These are phyloP conservation scores for Clavispora phyllophila DNA, from an alignment of 805 yeast genomes.

Conservation along the genomic window DNA sequence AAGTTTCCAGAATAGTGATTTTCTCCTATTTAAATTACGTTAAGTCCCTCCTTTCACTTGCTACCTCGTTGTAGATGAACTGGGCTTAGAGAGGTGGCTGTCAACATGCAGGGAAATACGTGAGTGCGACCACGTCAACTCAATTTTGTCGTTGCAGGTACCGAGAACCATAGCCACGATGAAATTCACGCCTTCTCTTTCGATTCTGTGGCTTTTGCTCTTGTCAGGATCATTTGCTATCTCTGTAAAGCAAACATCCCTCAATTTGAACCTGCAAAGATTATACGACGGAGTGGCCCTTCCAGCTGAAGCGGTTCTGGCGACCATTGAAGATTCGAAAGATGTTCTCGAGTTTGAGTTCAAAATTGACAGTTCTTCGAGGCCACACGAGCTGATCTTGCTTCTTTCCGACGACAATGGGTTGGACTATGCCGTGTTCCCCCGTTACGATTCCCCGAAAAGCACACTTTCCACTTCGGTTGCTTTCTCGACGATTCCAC, in stretches of 20 bases:
- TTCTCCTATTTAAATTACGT: too few species aligned
- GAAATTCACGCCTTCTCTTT: slow-evolving; percentile 16
- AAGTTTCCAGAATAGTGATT: too few species aligned
- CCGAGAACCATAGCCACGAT: slow-evolving; percentile 6
- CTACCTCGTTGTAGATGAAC: too few species aligned
- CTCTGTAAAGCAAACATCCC: slow-evolving; percentile 25
- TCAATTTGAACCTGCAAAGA: slow-evolving; percentile 20
- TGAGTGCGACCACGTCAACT: slow-evolving; percentile 2
- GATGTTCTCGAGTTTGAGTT: slow-evolving; percentile 28
- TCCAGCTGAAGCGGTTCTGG: slow-evolving; percentile 22
- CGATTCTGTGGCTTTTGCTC: slow-evolving; percentile 16
- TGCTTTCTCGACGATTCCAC: slow-evolving; percentile 27
- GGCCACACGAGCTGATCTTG: slow-evolving; percentile 34
- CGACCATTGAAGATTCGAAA: slow-evolving; percentile 25
- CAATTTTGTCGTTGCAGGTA: neutral
- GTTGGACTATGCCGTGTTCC: slow-evolving; percentile 29
- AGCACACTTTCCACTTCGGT: slow-evolving; percentile 21
- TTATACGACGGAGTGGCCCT: slow-evolving; percentile 25
- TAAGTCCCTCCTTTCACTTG: too few species aligned
- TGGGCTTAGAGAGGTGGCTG: too few species aligned
- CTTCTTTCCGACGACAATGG: slow-evolving; percentile 26
- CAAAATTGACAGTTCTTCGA: slow-evolving; percentile 17
- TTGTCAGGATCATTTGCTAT: slow-evolving; percentile 22
- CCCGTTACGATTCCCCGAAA: slow-evolving; percentile 19
- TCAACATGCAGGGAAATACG: neutral